A percentile compares a stretch with the other conserved stretches of the same genome.
Conservation (phyloP, 2,329 filamentous ascomycete species). For the Thelonectria discophora region DNA sequence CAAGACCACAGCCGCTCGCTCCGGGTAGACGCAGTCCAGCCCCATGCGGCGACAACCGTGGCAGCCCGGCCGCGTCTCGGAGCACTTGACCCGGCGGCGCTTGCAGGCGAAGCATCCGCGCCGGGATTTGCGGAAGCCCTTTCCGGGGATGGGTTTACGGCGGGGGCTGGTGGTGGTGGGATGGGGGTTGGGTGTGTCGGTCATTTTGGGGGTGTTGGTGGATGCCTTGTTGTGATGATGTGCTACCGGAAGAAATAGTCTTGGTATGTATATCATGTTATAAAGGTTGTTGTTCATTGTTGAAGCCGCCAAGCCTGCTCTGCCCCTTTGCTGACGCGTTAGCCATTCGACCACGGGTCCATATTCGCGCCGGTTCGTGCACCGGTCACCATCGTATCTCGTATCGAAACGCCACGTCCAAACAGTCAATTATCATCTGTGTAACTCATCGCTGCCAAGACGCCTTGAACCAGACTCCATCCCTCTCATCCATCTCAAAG, state of each 20-base stretch:
- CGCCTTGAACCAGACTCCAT: not conserved
- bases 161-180: not conserved
- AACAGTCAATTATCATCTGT: no score
- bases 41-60: conserved; percentile 27
- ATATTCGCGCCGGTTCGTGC: no score
- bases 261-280: no score
- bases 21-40: conserved; percentile 28
- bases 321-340: no score
- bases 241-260: no score
- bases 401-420: no score
- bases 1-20: not conserved
- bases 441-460: not conserved
- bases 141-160: conserved; percentile 18
- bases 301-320: no score
- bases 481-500: not conserved
- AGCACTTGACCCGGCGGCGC: conserved; percentile 34
- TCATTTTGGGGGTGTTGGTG: no score
- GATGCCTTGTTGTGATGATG: no score
- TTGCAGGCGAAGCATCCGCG: conserved; percentile 35
- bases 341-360: no score
- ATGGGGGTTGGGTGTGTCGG: not conserved
- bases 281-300: no score
- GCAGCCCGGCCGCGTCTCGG: conserved; percentile 28
- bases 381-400: no score
- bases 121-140: conserved; percentile 29